phyloP scores from a whole-genome alignment of 2,329 filamentous ascomycete genomes.

The Cadophora sp. region DNA sequence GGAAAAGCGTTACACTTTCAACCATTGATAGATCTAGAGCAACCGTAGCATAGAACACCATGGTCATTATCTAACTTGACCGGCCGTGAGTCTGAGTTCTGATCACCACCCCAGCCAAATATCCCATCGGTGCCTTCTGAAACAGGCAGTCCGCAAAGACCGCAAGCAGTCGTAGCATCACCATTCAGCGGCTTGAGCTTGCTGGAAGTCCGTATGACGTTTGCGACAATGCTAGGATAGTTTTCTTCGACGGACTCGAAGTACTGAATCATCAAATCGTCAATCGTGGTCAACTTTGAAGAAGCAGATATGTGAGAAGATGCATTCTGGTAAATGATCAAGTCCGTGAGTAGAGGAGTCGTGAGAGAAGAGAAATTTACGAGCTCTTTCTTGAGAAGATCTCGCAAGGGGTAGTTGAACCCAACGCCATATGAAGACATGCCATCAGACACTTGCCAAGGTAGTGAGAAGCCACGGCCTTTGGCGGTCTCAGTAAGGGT shows the following conservation, averaged over 20 bases:
- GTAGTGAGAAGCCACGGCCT: slow-evolving; percentile 83
- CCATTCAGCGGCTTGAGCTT: slow-evolving; percentile 67
- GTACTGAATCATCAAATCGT: slow-evolving; percentile 88
- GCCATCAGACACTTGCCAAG: slow-evolving; percentile 84
- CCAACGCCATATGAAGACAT: slow-evolving; percentile 39
- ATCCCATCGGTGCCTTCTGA: slow-evolving; percentile 67
- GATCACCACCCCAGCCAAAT: slow-evolving; percentile 65
- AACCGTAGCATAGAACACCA: slow-evolving; percentile 72
- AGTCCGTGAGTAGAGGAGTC: slow-evolving; percentile 56
- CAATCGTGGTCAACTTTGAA: slow-evolving; percentile 80
- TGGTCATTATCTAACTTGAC: slow-evolving; percentile 41
- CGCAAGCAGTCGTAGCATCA: slow-evolving; percentile 56
- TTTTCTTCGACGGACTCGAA: slow-evolving; percentile 85
- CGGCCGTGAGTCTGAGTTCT: slow-evolving; percentile 48
- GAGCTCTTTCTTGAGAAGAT: slow-evolving; percentile 84
- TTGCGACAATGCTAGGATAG: slow-evolving; percentile 91
- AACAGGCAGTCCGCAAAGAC: slow-evolving; percentile 73
- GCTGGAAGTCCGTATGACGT: slow-evolving; percentile 90
- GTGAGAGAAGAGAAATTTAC: slow-evolving; percentile 66
- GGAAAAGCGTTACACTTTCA: slow-evolving; percentile 44
- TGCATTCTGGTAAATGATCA: slow-evolving; percentile 53
- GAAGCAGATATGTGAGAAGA: slow-evolving; percentile 43
- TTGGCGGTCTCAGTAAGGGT: slow-evolving; percentile 89
- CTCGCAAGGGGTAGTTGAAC: slow-evolving; percentile 82
- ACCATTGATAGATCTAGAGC: slow-evolving; percentile 67